A percentile compares a stretch with the other conserved stretches of the same genome.
Conservation (phyloP, 805 yeast genomes). For the Ogataea salicorniae region DNA sequence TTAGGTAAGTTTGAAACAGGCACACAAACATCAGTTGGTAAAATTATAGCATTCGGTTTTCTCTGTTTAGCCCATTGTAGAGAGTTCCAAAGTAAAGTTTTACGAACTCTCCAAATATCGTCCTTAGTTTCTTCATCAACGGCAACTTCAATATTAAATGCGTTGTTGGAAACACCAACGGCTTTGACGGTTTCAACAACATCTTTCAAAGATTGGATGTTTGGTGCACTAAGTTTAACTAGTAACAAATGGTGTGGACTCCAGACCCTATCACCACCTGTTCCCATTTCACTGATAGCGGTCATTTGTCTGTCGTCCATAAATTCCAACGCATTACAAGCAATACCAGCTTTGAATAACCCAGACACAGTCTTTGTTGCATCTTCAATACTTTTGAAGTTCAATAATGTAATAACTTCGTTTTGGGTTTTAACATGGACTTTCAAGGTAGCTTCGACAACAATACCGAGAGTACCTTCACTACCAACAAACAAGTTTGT, state of each 20-base stretch:
- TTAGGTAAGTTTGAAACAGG: constrained; percentile 65
- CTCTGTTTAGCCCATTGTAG: constrained; percentile 57
- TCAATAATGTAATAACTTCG: constrained; percentile 64
- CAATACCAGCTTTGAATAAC: constrained; percentile 56
- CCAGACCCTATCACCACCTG: constrained; percentile 31
- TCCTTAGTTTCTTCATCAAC: constrained; percentile 53
- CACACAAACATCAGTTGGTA: constrained; percentile 83
- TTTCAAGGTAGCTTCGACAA: constrained; percentile 72
- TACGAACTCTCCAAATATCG: constrained; percentile 73
- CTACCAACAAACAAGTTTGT: constrained; percentile 72
- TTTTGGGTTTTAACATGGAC: constrained; percentile 58
- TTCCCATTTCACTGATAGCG: constrained; percentile 47
- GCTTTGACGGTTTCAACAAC: constrained; percentile 39
- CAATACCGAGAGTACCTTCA: constrained; percentile 76
- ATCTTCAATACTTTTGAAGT: constrained; percentile 61
- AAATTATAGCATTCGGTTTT: constrained; percentile 41
- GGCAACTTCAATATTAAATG: constrained; percentile 59
- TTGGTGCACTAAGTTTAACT: constrained; percentile 57
- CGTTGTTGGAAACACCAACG: constrained; percentile 50
- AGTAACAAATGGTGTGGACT: constrained; percentile 37
- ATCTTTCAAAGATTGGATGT: constrained; percentile 34
- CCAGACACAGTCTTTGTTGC: constrained; percentile 68
- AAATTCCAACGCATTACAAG: constrained; percentile 69
- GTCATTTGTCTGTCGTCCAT: constrained; percentile 70
- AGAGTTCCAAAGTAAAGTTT: constrained; percentile 61